These are phyloP conservation scores for Xylariaceae sp. DNA, from an alignment of 2,329 filamentous ascomycete genomes.

Conservation along the genomic window DNA sequence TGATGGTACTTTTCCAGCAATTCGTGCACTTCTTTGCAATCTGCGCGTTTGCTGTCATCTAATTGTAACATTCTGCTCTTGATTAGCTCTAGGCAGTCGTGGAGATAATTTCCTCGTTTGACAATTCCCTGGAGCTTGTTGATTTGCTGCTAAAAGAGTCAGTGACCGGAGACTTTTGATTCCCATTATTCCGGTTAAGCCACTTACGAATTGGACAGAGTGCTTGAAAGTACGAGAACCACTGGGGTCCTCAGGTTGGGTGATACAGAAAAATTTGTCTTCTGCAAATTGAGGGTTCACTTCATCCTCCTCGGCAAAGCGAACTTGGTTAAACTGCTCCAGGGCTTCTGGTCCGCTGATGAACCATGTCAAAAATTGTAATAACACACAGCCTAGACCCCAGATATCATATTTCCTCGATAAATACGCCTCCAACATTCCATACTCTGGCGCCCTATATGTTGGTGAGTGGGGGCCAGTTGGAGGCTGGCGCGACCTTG, in stretches of 20 bases:
- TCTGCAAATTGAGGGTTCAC: conserved; percentile 1
- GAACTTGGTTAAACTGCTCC: conserved; percentile 4
- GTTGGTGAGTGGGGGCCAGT: conserved; percentile 15
- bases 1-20: neutral
- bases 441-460: conserved; percentile 21
- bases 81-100: conserved; percentile 18
- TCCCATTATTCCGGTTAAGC: neutral
- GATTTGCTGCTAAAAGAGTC: neutral
- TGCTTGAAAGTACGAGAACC: neutral
- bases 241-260: neutral
- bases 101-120: conserved; percentile 10
- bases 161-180: neutral
- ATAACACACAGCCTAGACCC: conserved; percentile 18
- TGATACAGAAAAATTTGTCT: conserved; percentile 14
- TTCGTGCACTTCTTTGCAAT: conserved; percentile 13
- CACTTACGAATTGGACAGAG: neutral
- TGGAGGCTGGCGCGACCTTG: conserved; percentile 4
- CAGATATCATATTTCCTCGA: conserved; percentile 23
- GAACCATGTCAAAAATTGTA: conserved; percentile 22
- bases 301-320: conserved; percentile 10
- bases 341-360: conserved; percentile 15
- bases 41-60: neutral
- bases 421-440: neutral
- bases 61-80: conserved; percentile 12
- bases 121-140: neutral